Percentiles rank a stretch among this genome's conserved stretches.
Conservation (phyloP, 2,329 filamentous ascomycete species). For the Curvularia verruculosa region DNA sequence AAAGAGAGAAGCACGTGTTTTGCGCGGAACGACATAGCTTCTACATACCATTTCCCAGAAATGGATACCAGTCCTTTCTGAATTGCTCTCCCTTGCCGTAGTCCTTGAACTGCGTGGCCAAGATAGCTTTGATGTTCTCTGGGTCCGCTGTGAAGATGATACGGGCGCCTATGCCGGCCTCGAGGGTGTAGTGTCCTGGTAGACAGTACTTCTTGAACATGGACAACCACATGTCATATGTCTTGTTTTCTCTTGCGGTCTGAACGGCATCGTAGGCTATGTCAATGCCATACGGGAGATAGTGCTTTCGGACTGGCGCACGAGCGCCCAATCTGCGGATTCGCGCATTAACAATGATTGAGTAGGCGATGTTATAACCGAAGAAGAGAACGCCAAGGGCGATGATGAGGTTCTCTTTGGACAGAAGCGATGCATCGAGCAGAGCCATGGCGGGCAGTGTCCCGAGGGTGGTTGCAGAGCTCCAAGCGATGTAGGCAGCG, state of each 20-base stretch:
- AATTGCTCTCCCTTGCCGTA: conserved; percentile 83
- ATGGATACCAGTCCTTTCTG: conserved; percentile 75
- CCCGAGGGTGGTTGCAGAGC: not conserved
- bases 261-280: conserved; percentile 65
- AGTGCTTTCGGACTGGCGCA: conserved; percentile 51
- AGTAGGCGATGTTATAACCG: conserved; percentile 22
- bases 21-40: conserved; percentile 62
- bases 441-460: conserved; percentile 31
- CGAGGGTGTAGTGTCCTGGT: conserved; percentile 62
- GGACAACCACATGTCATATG: conserved; percentile 66
- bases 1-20: not conserved
- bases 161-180: conserved; percentile 64
- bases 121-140: conserved; percentile 87
- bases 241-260: conserved; percentile 60
- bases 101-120: conserved; percentile 85
- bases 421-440: conserved; percentile 22
- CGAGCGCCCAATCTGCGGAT: conserved; percentile 53
- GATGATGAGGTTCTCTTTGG: conserved; percentile 32
- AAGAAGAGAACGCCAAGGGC: conserved; percentile 28
- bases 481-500: conserved; percentile 2
- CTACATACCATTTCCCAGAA: conserved; percentile 72
- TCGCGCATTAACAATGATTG: conserved; percentile 41
- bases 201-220: conserved; percentile 54
- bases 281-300: conserved; percentile 63
- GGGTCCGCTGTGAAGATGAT: conserved; percentile 79